phyloP scores from a whole-genome alignment of 1,284 basidiomycete genomes.

The Ganoderma lingzhi region DNA sequence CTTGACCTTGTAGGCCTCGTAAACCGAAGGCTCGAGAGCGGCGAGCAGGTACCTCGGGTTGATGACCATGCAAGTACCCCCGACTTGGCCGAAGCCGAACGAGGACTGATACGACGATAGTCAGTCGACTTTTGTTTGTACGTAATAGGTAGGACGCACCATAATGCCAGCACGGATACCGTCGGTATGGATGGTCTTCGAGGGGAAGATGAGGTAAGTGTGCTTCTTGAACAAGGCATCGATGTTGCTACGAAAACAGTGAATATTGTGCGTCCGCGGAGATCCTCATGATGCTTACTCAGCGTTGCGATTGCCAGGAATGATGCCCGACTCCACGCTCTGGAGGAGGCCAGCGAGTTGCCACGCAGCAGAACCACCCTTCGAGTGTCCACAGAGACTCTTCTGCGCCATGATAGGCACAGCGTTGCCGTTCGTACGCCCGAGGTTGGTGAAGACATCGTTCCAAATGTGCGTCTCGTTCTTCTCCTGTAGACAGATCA shows the following conservation, averaged over 20 bases:
- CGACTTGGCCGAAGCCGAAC: constrained; percentile 99
- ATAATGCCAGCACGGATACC: constrained; percentile 92
- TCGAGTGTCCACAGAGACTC: constrained; percentile 94
- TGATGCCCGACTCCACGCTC: constrained; percentile 84
- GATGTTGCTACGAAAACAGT: constrained; percentile 74
- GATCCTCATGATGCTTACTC: constrained; percentile 64
- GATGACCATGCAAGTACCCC: constrained; percentile 89
- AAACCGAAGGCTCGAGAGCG: constrained; percentile 76
- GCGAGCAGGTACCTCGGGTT: constrained; percentile 94
- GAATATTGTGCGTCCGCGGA: constrained; percentile 19
- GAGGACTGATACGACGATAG: constrained; percentile 70
- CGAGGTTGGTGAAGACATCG: constrained; percentile 88
- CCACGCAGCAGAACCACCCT: constrained; percentile 98
- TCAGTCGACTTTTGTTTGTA: constrained; percentile 3
- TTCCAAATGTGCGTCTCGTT: constrained; percentile 99
- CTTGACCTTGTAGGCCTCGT: constrained; percentile 78
- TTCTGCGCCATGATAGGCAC: constrained; percentile 98
- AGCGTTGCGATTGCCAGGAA: constrained; percentile 97
- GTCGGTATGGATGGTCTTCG: constrained; percentile 93
- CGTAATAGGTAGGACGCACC: constrained; percentile 50
- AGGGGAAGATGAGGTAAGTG: constrained; percentile 95
- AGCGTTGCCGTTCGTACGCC: constrained; percentile 92
- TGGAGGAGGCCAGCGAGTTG: constrained; percentile 95
- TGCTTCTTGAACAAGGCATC: constrained; percentile 93
- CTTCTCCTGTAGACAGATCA: constrained; percentile 71